Base-by-base conservation (phyloP, 148 eudicot genomes). In the Agrostemma githago region DNA sequence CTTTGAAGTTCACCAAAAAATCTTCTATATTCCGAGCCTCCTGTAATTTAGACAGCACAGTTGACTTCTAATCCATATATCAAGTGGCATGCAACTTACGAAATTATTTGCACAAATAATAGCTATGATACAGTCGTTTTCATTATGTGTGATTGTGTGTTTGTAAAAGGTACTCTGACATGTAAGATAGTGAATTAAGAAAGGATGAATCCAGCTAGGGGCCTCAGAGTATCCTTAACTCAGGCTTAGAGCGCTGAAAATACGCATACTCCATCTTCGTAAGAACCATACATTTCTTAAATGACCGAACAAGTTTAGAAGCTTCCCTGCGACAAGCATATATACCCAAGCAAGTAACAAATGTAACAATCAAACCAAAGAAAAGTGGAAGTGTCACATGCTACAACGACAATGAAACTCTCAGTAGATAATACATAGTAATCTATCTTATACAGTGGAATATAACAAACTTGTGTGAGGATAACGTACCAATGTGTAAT, bases 21-120 rank as follows among this genome's bases (percentile, higher is more conserved):
- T 95, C 97, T 85, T 92, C 98, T 84, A 95, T 95, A 74, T 95
- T 95, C 66, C 96, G 97, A 79, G 98, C 98, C 83, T 95, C 98
- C 98, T 95, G 78, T 37, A 39, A 61, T 67, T 66, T 21, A 62
- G 60, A 70, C 19, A 72, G n/a, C 68, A 17, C 14, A n/a, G 20
- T 38, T 62, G 17, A 69, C 56, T 21, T 20, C 21, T 7, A 26
- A 26, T 26, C 34, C 34, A 26, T 26, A 17, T 39, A 40, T 70
- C 40, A 21, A 26, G 20, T 51, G 72, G 42, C 58, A 70, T 70
- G 41, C 10, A 11, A 48, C 20, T 34, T 51, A 26, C 42, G 26
- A 26, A 48, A 40, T 8, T 0, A 70, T n/a, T 4, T 20, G 26
- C 54, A 43, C 12, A 19, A 20, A 68, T 6, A 6, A 21, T 11